Conservation (phyloP, 108 stramenopile genomes). For the Ochromonas danica region DNA sequence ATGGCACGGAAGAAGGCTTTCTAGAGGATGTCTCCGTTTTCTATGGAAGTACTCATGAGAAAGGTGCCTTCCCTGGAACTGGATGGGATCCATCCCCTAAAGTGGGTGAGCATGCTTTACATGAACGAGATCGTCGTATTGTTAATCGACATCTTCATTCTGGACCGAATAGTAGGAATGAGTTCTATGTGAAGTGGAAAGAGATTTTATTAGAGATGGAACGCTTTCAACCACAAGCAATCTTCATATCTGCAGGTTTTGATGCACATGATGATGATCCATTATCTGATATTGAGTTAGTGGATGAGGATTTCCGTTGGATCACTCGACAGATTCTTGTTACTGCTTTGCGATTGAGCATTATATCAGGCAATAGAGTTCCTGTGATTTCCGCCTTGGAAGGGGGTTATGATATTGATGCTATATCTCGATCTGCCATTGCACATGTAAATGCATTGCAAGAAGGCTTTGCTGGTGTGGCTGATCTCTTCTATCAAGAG, state of each 20-base stretch:
- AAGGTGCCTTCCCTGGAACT: conserved; percentile 25
- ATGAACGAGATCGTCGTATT: too few relatives aligned
- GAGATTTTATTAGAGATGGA: conserved; percentile 44
- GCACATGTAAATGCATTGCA: conserved; percentile 50
- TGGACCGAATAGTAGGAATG: conserved; percentile 22
- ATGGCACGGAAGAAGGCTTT: conserved; percentile 93
- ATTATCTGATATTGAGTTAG: background rate
- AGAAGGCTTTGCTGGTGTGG: too few relatives aligned
- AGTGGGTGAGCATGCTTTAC: too few relatives aligned
- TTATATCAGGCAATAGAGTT: too few relatives aligned
- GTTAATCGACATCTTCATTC: background rate
- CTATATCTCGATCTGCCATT: conserved; percentile 49
- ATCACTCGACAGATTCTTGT: too few relatives aligned
- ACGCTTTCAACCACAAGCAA: conserved; percentile 91
- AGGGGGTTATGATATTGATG: conserved; percentile 43
- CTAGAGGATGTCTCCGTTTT: too few relatives aligned
- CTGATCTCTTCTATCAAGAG: too few relatives aligned
- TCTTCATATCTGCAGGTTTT: conserved; percentile 96
- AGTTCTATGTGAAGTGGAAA: conserved; percentile 19
- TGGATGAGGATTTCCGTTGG: conserved; percentile 12
- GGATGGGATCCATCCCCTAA: background rate
- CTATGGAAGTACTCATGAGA: conserved; percentile 52
- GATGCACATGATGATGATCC: conserved; percentile 70
- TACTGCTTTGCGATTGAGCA: background rate
- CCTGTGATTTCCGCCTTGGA: conserved; percentile 47